Evolutionary conservation across 768 basidiomycete species (phyloP).

Genomic region (Cytidiella melzeri): DNA sequence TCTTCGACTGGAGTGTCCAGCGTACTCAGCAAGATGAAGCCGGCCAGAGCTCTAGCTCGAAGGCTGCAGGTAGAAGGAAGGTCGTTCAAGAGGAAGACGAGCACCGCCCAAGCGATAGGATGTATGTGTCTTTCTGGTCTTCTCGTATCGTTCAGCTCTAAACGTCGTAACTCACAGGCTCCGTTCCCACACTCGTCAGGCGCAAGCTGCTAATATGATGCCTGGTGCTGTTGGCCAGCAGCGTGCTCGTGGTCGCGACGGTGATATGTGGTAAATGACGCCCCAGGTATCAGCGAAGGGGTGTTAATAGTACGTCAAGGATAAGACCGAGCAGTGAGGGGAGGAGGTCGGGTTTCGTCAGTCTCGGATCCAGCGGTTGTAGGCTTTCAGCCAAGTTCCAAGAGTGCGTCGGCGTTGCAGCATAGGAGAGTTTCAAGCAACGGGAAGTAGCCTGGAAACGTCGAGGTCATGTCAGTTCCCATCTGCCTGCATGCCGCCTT

Average conservation of each 20-base stretch:
- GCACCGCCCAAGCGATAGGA: slow-evolving; percentile 73
- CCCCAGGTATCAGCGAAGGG: slow-evolving; percentile 11
- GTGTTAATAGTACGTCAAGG: slow-evolving; percentile 35
- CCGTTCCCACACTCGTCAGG: slow-evolving; percentile 82
- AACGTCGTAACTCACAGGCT: too few species aligned
- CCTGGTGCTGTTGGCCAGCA: slow-evolving; percentile 43
- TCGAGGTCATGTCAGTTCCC: not conserved
- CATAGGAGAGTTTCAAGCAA: slow-evolving; percentile 4
- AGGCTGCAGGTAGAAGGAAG: slow-evolving; percentile 61
- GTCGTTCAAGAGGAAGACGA: slow-evolving; percentile 84
- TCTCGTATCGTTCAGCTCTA: too few species aligned
- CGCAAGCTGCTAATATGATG: slow-evolving; percentile 49
- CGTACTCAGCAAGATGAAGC: slow-evolving; percentile 63
- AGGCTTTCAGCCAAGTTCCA: slow-evolving; percentile 32
- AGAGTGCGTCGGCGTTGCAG: slow-evolving; percentile 16
- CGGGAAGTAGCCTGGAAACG: slow-evolving; percentile 11
- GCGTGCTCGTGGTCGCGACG: slow-evolving; percentile 37
- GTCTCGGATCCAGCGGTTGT: slow-evolving; percentile 31
- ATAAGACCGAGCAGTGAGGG: slow-evolving; percentile 38
- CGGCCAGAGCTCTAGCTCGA: slow-evolving; percentile 56
- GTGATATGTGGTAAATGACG: slow-evolving; percentile 39
- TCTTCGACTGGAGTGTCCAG: slow-evolving; percentile 98
- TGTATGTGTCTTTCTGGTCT: too few species aligned
- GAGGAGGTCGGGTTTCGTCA: slow-evolving; percentile 37
- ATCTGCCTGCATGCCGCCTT: not conserved